Evolutionary conservation across 768 basidiomycete genomes (phyloP).

Genomic region (Clathrus columnatus): DNA sequence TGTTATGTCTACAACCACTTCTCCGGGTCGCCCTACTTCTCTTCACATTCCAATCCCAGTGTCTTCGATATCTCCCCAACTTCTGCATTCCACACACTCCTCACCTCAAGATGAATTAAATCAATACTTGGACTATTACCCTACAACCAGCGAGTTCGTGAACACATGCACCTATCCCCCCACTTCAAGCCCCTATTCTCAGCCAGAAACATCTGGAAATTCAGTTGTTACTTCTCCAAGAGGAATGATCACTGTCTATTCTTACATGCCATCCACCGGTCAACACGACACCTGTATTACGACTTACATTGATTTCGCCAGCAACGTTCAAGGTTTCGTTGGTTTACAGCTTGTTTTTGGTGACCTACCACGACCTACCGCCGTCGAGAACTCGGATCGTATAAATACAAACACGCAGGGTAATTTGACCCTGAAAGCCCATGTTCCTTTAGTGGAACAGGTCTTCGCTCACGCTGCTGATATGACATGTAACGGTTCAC

Average conservation of each 20-base stretch:
- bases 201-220: too few species aligned
- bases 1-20: background rate
- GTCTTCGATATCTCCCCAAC: slow-evolving; percentile 10
- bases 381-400: slow-evolving; percentile 42
- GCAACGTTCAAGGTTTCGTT: slow-evolving; percentile 36
- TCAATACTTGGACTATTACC: slow-evolving; percentile 7
- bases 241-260: slow-evolving; percentile 55
- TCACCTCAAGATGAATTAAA: background rate
- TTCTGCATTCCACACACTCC: slow-evolving; percentile 1
- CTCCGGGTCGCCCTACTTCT: background rate
- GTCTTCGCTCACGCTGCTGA: slow-evolving; percentile 29
- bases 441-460: slow-evolving; percentile 47
- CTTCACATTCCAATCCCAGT: background rate
- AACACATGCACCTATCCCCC: background rate
- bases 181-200: too few species aligned
- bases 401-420: slow-evolving; percentile 20
- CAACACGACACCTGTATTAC: slow-evolving; percentile 53
- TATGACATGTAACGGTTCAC: slow-evolving; percentile 18
- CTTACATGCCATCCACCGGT: slow-evolving; percentile 58
- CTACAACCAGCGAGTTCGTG: too few species aligned
- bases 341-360: slow-evolving; percentile 72
- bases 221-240: slow-evolving; percentile 38
- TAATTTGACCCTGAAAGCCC: slow-evolving; percentile 56
- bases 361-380: slow-evolving; percentile 55
- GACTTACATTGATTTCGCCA: slow-evolving; percentile 53